Conservation (phyloP, 2,329 filamentous ascomycete species). For the Thermoascus crustaceus region DNA sequence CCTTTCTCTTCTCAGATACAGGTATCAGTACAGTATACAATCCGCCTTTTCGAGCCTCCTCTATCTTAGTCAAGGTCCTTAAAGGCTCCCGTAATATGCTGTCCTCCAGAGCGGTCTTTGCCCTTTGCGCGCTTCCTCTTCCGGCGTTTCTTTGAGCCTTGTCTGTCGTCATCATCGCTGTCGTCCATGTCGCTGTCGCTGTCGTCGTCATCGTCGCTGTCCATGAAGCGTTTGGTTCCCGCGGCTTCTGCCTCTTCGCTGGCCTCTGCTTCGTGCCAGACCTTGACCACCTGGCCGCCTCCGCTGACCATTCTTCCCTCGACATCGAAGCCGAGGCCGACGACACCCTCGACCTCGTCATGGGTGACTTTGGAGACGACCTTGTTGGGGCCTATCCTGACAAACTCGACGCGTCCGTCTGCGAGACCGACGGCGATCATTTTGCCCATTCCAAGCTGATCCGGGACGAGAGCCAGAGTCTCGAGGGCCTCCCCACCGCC, state of each 20-base stretch:
- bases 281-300: slow-evolving; percentile 76
- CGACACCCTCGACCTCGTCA: slow-evolving; percentile 79
- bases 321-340: slow-evolving; percentile 74
- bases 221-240: slow-evolving; percentile 26
- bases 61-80: slow-evolving; percentile 35
- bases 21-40: too few species aligned
- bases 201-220: slow-evolving; percentile 38
- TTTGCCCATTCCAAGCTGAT: slow-evolving; percentile 54
- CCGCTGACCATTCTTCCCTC: slow-evolving; percentile 81
- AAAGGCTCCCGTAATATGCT: slow-evolving; percentile 37
- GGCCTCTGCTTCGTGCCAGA: slow-evolving; percentile 68
- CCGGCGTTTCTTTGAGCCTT: slow-evolving; percentile 40
- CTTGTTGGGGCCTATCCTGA: slow-evolving; percentile 65
- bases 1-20: too few species aligned
- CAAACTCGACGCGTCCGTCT: slow-evolving; percentile 69
- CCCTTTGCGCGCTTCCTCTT: slow-evolving; percentile 39
- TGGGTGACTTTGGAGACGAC: slow-evolving; percentile 62
- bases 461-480: slow-evolving; percentile 63
- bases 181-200: slow-evolving; percentile 30
- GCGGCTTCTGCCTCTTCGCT: slow-evolving; percentile 43
- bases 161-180: slow-evolving; percentile 42
- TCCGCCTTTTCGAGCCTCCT: too few species aligned
- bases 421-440: slow-evolving; percentile 72
- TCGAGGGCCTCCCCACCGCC: slow-evolving; percentile 73
- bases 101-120: slow-evolving; percentile 31